phyloP scores from a whole-genome alignment of 257 asterid genomes.

The Nicotiana noctiflora region DNA sequence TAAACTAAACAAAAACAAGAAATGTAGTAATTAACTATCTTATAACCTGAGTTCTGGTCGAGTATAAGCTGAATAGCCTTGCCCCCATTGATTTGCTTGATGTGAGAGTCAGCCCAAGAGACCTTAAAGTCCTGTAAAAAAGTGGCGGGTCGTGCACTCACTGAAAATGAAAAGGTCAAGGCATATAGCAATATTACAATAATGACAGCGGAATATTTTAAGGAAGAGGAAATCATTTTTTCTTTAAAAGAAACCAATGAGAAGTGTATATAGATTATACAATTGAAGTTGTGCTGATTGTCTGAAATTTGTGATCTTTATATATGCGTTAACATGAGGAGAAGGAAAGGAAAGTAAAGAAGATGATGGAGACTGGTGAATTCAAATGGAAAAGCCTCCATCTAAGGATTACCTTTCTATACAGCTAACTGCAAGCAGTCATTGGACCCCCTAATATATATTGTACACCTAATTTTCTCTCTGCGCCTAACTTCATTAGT shows the following conservation, averaged over 20 bases:
- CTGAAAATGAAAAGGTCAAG: constrained; percentile 16
- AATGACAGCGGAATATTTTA: constrained; percentile 8
- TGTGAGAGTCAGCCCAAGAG: constrained; percentile 60
- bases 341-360: neutral
- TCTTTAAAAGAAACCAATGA: neutral
- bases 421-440: constrained; percentile 58
- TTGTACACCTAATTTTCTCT: neutral
- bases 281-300: constrained; percentile 15
- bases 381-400: neutral
- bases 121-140: constrained; percentile 50
- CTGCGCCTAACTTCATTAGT: neutral
- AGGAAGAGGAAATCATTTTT: neutral
- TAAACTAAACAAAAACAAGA: neutral
- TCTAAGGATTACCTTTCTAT: constrained; percentile 23
- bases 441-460: constrained; percentile 39
- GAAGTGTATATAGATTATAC: neutral
- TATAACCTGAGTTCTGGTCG: constrained; percentile 51
- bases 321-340: neutral
- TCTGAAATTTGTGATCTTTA: neutral
- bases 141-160: constrained; percentile 50
- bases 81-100: constrained; percentile 62
- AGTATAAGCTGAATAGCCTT: constrained; percentile 59
- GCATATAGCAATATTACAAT: constrained; percentile 9
- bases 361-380: neutral
- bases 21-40: neutral